phyloP scores from a whole-genome alignment of 139 green algal species.

The Diplosphaera chodatii region DNA sequence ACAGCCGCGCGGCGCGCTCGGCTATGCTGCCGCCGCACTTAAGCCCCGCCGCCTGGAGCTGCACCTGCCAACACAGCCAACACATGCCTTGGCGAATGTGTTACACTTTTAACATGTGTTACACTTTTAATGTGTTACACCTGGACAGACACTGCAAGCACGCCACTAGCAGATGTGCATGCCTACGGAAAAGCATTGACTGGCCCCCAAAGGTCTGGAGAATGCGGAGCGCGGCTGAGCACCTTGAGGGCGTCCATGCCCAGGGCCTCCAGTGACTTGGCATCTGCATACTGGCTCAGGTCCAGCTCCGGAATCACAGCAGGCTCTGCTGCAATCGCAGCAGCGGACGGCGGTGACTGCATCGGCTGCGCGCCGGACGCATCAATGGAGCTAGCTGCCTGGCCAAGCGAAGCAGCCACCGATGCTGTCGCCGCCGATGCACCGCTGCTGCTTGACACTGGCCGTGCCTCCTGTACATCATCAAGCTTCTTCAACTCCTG shows the following conservation, averaged over 20 bases:
- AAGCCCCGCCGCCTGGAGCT: constrained; percentile 47
- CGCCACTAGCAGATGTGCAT: too few relatives aligned
- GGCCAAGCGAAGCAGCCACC: background rate
- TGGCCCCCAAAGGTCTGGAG: too few relatives aligned
- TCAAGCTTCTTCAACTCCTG: too few relatives aligned
- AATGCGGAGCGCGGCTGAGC: too few relatives aligned
- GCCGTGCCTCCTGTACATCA: background rate
- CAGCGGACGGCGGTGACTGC: background rate
- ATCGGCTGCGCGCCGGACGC: background rate
- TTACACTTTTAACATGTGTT: too few relatives aligned
- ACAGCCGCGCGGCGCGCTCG: constrained; percentile 56
- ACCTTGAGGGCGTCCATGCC: constrained; percentile 28
- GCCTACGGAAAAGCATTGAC: too few relatives aligned
- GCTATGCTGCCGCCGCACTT: constrained; percentile 57
- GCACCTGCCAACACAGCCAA: too few relatives aligned
- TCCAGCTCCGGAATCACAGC: constrained; percentile 21
- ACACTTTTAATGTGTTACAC: too few relatives aligned
- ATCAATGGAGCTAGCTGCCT: background rate
- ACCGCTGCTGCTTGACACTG: background rate
- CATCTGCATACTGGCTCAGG: constrained; percentile 14
- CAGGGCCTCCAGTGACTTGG: constrained; percentile 40
- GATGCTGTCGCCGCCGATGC: background rate
- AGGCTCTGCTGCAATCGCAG: background rate
- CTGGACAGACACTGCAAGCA: too few relatives aligned
- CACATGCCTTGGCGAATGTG: too few relatives aligned